Evolutionary conservation across 257 asterid genomes (phyloP).

Genomic region (Rubia yunnanensis): DNA sequence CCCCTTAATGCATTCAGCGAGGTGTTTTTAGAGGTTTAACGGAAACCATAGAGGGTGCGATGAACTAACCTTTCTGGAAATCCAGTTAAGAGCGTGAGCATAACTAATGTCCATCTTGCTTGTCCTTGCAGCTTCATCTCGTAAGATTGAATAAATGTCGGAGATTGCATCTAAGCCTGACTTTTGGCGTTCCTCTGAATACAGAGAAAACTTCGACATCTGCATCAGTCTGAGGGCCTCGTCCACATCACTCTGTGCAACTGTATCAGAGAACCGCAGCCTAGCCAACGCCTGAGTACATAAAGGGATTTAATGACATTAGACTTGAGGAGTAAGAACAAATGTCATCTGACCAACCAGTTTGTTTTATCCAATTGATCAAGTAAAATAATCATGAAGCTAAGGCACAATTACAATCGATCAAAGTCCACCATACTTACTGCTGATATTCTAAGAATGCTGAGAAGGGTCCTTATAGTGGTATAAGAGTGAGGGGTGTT

Average conservation of each 20-base stretch:
- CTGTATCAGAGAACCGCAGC: slow-evolving; percentile 61
- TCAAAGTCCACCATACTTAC: slow-evolving; percentile 33
- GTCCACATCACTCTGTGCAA: slow-evolving; percentile 95
- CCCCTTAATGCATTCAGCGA: background rate
- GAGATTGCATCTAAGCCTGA: slow-evolving; percentile 95
- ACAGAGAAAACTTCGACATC: slow-evolving; percentile 96
- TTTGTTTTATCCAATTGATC: background rate
- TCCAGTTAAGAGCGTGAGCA: slow-evolving; percentile 97
- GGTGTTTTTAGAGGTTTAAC: too few species aligned
- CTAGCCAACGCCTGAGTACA: slow-evolving; percentile 74
- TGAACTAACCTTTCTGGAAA: slow-evolving; percentile 82
- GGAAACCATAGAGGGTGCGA: background rate
- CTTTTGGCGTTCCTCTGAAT: slow-evolving; percentile 83
- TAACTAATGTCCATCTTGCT: slow-evolving; percentile 77
- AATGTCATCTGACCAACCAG: background rate
- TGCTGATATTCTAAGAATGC: slow-evolving; percentile 82
- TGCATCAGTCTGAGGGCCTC: slow-evolving; percentile 98
- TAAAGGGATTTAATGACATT: background rate
- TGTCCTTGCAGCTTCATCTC: slow-evolving; percentile 90
- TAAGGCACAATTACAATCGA: background rate
- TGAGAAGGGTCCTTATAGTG: slow-evolving; percentile 72
- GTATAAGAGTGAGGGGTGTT: slow-evolving; percentile 78
- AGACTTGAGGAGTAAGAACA: background rate
- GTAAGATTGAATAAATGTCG: slow-evolving; percentile 87
- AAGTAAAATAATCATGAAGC: background rate